phyloP scores from a whole-genome alignment of 129 eudicot genomes.

The Lactuca saligna region DNA sequence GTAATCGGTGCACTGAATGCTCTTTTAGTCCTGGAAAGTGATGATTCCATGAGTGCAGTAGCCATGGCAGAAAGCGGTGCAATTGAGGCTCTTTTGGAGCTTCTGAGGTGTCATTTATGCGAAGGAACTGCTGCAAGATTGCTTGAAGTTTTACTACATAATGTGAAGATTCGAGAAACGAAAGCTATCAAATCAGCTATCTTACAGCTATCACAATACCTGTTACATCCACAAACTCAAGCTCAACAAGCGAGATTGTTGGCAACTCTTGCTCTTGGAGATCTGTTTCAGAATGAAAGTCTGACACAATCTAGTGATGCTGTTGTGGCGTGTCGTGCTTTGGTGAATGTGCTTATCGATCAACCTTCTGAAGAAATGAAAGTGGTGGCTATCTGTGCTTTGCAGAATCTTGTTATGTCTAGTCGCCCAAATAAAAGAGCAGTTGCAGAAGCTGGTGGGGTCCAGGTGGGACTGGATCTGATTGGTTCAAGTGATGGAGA shows the following conservation, averaged over 20 bases:
- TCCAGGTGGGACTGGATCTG: slow-evolving; percentile 89
- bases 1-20: slow-evolving; percentile 87
- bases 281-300: slow-evolving; percentile 88
- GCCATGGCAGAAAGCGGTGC: slow-evolving; percentile 99
- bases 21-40: slow-evolving; percentile 86
- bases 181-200: slow-evolving; percentile 87
- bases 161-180: slow-evolving; percentile 87
- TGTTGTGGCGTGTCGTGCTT: slow-evolving; percentile 90
- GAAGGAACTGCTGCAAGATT: slow-evolving; percentile 95
- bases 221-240: slow-evolving; percentile 96
- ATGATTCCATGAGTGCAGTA: slow-evolving; percentile 85
- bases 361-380: slow-evolving; percentile 99
- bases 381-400: slow-evolving; percentile 93
- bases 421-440: slow-evolving; percentile 98
- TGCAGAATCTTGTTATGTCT: slow-evolving; percentile 97
- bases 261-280: slow-evolving; percentile 99
- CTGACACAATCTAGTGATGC: slow-evolving; percentile 89
- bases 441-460: slow-evolving; percentile 99
- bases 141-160: slow-evolving; percentile 78
- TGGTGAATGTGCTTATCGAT: slow-evolving; percentile 93
- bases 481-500: slow-evolving; percentile 88
- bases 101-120: slow-evolving; percentile 89
- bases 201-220: slow-evolving; percentile 87
- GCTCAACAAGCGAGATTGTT: slow-evolving; percentile 94
- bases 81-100: slow-evolving; percentile 87